Base-by-base conservation (phyloP, 1,284 basidiomycete species). In the Irpex sp. region DNA sequence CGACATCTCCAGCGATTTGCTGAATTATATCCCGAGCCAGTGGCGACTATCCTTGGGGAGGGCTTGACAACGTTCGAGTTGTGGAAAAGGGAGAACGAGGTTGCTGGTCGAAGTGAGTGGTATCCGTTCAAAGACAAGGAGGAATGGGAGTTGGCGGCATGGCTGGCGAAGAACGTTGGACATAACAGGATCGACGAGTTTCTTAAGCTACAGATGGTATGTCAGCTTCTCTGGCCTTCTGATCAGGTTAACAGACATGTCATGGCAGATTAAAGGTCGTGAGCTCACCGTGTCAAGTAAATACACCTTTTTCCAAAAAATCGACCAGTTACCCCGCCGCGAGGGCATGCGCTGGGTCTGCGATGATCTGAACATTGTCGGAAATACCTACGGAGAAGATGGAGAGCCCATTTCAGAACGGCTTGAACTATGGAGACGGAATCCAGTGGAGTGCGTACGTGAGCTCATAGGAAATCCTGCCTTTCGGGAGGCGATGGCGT, bases 391-490 rank as follows among this genome's bases (percentile, higher is more conserved):
- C 6, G 72, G 73, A 15, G 69, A 76, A 9, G 66, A 74, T 58
- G 72, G 70, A 3, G 22, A 74, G 3, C 13, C 44, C 0, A 42
- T 72, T 24, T 60, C 27, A 0, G 78, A 76, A 65, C 70, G 74
- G 9, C 66, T 81, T 0, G 78, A 83, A 59, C 67, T 82, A 0
- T 83, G 81, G 82, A 22, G 67, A 9, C 58, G 79, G 0, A 73
- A 84, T 67, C 79, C 79, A 27, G 73, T 82, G 0, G 77, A 78
- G 43, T 78, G 76, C 24, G 72, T 82, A 6, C 62, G 67, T 1
- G 77, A 83, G 65, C 66, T 83, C 0, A 74, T 83, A 1, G 71
- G 78, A 0, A 82, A 82, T 65, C 79, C 79, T 0, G 66, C 70
- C 6, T 81, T 82, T 58, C 24, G 71, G 2, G 71, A 75, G 0